Percentiles rank a stretch among this genome's conserved stretches.
Evolutionary conservation across 805 yeast species (phyloP).

Genomic region (Wickerhamomyces strasburgensis): DNA sequence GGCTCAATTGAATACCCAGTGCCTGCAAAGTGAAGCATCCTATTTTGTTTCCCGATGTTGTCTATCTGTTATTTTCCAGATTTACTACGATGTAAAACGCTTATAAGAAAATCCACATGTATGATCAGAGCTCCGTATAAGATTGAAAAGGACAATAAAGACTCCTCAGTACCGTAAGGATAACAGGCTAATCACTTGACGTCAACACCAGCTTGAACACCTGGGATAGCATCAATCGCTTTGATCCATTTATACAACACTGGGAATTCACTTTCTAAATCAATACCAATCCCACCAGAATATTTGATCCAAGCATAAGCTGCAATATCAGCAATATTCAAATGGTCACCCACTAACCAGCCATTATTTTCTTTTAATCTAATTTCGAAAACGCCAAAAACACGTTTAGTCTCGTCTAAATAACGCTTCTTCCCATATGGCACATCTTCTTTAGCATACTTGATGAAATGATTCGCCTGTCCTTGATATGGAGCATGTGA

Average conservation of each 20-base stretch:
- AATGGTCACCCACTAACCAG: constrained; percentile 54
- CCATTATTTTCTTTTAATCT: constrained; percentile 46
- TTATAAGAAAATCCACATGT: too few species aligned
- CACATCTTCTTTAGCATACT: constrained; percentile 44
- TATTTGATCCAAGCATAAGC: constrained; percentile 42
- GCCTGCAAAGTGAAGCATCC: too few species aligned
- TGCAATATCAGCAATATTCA: constrained; percentile 56
- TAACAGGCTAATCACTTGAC: neutral
- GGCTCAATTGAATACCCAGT: too few species aligned
- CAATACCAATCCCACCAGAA: constrained; percentile 22
- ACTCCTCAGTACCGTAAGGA: too few species aligned
- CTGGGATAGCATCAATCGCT: constrained; percentile 29
- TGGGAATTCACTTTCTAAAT: constrained; percentile 34
- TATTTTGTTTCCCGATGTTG: too few species aligned
- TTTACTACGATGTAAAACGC: too few species aligned
- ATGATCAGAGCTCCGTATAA: too few species aligned
- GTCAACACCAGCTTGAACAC: constrained; percentile 22
- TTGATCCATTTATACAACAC: constrained; percentile 37
- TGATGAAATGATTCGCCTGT: constrained; percentile 46
- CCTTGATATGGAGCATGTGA: constrained; percentile 62
- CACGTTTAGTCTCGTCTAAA: constrained; percentile 44
- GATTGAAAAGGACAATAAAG: too few species aligned
- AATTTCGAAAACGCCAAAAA: constrained; percentile 49
- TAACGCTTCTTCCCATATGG: constrained; percentile 53
- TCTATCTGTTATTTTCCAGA: too few species aligned